These are phyloP conservation scores for Epichloe aotearoae DNA, from an alignment of 2,329 filamentous ascomycete species.

Conservation along the genomic window DNA sequence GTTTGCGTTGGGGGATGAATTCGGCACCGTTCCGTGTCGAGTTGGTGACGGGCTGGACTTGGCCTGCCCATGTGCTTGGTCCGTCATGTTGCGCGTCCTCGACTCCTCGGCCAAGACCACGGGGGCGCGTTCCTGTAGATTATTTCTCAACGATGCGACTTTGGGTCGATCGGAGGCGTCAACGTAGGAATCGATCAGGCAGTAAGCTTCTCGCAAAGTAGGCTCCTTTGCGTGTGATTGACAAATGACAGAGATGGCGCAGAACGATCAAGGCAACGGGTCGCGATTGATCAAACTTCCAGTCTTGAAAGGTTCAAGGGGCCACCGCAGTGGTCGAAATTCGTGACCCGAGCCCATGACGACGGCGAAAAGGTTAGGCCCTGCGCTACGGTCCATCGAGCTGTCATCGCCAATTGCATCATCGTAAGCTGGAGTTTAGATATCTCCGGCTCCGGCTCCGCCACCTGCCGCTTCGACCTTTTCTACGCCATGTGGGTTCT, in stretches of 20 bases:
- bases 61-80: not conserved
- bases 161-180: too few species aligned
- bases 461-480: not conserved
- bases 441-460: not conserved
- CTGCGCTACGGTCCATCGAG: not conserved
- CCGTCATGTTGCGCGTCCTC: not conserved
- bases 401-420: not conserved
- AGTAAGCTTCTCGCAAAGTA: too few species aligned
- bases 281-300: too few species aligned
- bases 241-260: too few species aligned
- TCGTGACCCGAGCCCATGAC: not conserved
- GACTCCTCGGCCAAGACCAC: too few species aligned
- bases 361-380: not conserved
- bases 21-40: not conserved
- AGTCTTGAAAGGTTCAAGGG: not conserved
- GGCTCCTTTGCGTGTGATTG: too few species aligned
- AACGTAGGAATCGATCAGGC: too few species aligned
- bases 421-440: conserved; percentile 4
- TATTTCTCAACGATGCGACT: too few species aligned
- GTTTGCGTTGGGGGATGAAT: not conserved
- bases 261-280: too few species aligned
- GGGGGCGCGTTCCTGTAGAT: too few species aligned
- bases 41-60: not conserved
- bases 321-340: not conserved
- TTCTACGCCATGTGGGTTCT: too few species aligned